Conservation (phyloP, 495 filamentous ascomycete genomes). For the Trichoderma reesei region DNA sequence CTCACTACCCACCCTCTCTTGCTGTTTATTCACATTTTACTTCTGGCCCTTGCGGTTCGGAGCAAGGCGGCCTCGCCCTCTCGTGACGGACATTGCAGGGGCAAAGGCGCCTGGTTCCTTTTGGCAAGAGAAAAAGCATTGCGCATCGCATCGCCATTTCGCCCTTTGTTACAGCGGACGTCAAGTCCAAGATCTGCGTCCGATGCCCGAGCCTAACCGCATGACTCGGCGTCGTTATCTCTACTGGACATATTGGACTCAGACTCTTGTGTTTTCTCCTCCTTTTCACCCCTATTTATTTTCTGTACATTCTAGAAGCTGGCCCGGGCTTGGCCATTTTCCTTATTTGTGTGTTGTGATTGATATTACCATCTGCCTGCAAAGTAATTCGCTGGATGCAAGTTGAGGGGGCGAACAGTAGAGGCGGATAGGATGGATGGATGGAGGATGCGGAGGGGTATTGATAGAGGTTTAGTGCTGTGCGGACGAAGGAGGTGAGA, state of each 20-base stretch:
- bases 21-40: not conserved
- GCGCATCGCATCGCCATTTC: constrained; percentile 1
- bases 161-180: not conserved
- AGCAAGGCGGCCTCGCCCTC: not conserved
- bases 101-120: not conserved
- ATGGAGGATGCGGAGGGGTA: not conserved
- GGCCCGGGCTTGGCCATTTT: constrained; percentile 11
- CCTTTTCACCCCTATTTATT: constrained; percentile 12
- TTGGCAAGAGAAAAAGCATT: not conserved
- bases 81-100: not conserved
- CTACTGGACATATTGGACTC: constrained; percentile 11
- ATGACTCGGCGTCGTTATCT: constrained; percentile 3
- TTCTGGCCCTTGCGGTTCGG: not conserved
- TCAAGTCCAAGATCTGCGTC: not conserved
- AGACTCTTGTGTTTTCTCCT: constrained; percentile 9
- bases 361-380: constrained; percentile 6
- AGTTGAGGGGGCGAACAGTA: not conserved
- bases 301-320: constrained; percentile 12
- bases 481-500: not conserved
- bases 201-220: not conserved
- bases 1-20: not conserved
- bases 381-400: constrained; percentile 7
- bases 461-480: not conserved
- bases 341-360: not conserved
- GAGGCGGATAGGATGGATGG: not conserved